These are phyloP conservation scores for Marasmius tenuissimus DNA, from an alignment of 1,284 basidiomycete species.

Conservation along the genomic window DNA sequence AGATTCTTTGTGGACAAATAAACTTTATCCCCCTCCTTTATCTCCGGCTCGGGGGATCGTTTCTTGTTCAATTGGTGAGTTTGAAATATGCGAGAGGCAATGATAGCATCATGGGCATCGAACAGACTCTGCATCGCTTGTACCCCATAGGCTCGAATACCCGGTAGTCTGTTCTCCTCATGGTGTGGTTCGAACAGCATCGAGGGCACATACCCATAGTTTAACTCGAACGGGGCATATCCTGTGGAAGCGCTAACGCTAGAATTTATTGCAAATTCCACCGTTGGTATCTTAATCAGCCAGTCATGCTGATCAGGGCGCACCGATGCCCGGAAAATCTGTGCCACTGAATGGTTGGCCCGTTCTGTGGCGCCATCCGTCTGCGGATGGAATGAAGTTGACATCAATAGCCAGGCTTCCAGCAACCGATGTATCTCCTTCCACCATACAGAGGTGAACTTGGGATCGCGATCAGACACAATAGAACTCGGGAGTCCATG, in stretches of 20 bases:
- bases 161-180: not conserved
- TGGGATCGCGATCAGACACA: conserved; percentile 24
- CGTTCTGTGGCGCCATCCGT: conserved; percentile 21
- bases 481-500: conserved; percentile 24
- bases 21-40: no score
- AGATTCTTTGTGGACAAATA: no score
- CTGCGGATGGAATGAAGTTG: not conserved
- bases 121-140: conserved; percentile 15
- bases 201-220: no score
- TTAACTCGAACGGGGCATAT: no score
- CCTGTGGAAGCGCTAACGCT: no score
- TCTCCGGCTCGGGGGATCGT: no score
- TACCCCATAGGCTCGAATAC: not conserved
- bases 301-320: conserved; percentile 33
- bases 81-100: no score
- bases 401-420: conserved; percentile 16
- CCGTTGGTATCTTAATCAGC: conserved; percentile 23
- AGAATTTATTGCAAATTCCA: no score
- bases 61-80: no score
- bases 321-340: conserved; percentile 27
- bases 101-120: conserved; percentile 29
- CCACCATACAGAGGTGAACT: conserved; percentile 30
- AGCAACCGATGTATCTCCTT: conserved; percentile 23
- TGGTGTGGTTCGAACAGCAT: not conserved
- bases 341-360: conserved; percentile 21